These are phyloP conservation scores for Penicillium nordicum DNA, from an alignment of 2,329 filamentous ascomycete genomes.

Conservation along the genomic window DNA sequence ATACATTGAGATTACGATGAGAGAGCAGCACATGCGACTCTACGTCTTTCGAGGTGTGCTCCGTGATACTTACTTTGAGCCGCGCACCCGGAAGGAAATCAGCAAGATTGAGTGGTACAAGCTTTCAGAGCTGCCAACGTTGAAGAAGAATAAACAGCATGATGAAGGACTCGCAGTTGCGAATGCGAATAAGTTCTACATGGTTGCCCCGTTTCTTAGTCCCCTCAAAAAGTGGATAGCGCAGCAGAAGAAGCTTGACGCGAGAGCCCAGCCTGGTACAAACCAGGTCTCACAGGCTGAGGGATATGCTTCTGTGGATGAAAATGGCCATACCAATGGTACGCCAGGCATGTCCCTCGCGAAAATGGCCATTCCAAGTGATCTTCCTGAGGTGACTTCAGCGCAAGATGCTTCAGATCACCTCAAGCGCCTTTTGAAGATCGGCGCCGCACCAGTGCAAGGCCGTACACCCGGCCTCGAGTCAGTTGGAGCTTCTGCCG, in stretches of 20 bases:
- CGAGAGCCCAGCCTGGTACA: constrained; percentile 44
- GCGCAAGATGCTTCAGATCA: constrained; percentile 48
- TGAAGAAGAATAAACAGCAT: constrained; percentile 68
- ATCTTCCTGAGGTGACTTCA: constrained; percentile 41
- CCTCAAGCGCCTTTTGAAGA: constrained; percentile 50
- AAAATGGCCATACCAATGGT: constrained; percentile 34
- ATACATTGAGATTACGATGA: constrained; percentile 82
- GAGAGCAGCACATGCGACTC: constrained; percentile 86
- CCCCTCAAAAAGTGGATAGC: constrained; percentile 86
- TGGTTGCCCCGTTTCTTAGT: constrained; percentile 90
- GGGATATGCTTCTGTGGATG: constrained; percentile 59
- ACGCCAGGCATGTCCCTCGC: constrained; percentile 17
- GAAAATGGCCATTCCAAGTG: constrained; percentile 32
- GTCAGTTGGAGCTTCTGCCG: constrained; percentile 19
- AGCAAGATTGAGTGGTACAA: constrained; percentile 96
- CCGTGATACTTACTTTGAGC: constrained; percentile 81
- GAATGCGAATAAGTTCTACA: constrained; percentile 89
- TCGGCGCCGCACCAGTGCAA: constrained; percentile 24
- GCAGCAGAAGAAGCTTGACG: constrained; percentile 74
- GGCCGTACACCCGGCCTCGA: constrained; percentile 10
- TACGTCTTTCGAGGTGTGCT: constrained; percentile 90
- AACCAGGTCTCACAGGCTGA: constrained; percentile 46
- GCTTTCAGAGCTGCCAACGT: constrained; percentile 79
- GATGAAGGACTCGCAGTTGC: constrained; percentile 54
- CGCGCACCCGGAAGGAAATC: constrained; percentile 92